phyloP scores from a whole-genome alignment of 2,329 filamentous ascomycete species.

The Didymella arachidicola region DNA sequence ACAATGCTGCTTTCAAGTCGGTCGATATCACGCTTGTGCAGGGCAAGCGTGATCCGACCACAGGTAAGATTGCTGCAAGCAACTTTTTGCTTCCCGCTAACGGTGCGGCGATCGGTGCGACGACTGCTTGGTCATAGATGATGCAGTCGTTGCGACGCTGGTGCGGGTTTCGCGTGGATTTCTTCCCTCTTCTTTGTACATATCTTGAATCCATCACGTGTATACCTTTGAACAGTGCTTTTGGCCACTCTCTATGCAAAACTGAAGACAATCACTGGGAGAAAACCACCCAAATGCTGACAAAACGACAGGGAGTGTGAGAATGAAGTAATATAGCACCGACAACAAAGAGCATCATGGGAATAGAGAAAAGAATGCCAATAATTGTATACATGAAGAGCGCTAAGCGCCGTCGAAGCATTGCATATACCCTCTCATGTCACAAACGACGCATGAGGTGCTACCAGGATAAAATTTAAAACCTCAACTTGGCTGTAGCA shows the following conservation, averaged over 20 bases:
- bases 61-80: slow-evolving; percentile 53
- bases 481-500: slow-evolving; percentile 4
- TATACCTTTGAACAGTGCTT: background rate
- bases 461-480: background rate
- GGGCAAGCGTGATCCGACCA: slow-evolving; percentile 48
- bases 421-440: too few species aligned
- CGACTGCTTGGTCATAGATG: slow-evolving; percentile 37
- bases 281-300: too few species aligned
- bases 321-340: too few species aligned
- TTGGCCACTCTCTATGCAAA: too few species aligned
- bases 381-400: background rate
- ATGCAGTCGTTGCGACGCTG: background rate
- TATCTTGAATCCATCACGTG: background rate
- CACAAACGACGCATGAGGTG: too few species aligned
- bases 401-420: background rate
- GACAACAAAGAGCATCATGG: too few species aligned
- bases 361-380: background rate
- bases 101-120: slow-evolving; percentile 53
- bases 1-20: slow-evolving; percentile 52
- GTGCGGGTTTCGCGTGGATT: background rate
- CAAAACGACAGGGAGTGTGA: too few species aligned
- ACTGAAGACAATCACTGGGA: too few species aligned
- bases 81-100: slow-evolving; percentile 53
- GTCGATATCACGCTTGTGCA: slow-evolving; percentile 47
- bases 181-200: background rate